A percentile compares a stretch with the other conserved stretches of the same genome.
Evolutionary conservation across 192 early-diverging fungal species (phyloP).

Genomic region (Podila epigama): DNA sequence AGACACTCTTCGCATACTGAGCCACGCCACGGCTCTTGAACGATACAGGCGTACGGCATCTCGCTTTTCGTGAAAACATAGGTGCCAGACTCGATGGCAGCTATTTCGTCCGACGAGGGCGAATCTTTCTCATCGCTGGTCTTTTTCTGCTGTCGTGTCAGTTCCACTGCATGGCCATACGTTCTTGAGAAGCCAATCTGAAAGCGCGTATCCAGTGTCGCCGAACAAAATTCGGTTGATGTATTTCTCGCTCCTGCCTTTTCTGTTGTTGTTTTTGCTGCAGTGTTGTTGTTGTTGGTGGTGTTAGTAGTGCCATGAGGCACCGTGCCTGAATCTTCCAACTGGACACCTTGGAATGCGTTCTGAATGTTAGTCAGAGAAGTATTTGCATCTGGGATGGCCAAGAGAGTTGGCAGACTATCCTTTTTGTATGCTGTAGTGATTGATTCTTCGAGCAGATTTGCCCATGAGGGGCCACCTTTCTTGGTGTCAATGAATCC

Average conservation of each 20-base stretch:
- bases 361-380: not conserved
- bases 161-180: constrained; percentile 20
- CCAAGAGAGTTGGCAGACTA: not conserved
- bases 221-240: not conserved
- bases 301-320: no score
- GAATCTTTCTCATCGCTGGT: not conserved
- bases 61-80: constrained; percentile 24
- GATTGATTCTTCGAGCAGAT: not conserved
- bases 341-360: not conserved
- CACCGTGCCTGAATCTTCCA: not conserved
- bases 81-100: constrained; percentile 24
- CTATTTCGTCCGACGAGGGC: no score
- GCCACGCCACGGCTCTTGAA: constrained; percentile 25
- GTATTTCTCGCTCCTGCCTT: not conserved
- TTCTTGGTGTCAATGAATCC: not conserved
- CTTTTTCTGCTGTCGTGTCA: not conserved
- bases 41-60: constrained; percentile 29
- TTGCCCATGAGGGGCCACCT: not conserved
- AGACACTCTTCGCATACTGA: constrained; percentile 40
- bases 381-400: not conserved
- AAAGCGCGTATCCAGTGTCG: constrained; percentile 14
- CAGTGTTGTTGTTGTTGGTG: not conserved
- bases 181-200: constrained; percentile 25
- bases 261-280: not conserved
- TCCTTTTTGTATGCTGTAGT: not conserved